Conservation (phyloP, 2,329 filamentous ascomycete species). For the Pseudogymnoascus sp. region DNA sequence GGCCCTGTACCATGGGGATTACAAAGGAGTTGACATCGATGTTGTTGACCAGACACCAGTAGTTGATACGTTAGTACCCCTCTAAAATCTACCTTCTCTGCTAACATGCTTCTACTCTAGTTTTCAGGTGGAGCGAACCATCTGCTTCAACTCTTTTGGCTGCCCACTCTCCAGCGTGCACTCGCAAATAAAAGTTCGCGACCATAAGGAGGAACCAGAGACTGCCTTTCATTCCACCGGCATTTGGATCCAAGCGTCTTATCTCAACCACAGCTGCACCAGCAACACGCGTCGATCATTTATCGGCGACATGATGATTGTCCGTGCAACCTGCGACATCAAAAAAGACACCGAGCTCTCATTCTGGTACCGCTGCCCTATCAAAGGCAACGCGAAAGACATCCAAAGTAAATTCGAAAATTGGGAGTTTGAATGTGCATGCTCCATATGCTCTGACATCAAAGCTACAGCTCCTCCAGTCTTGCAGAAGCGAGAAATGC, state of each 20-base stretch:
- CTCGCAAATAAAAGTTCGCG: conserved; percentile 15
- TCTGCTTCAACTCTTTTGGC: conserved; percentile 38
- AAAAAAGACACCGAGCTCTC: conserved; percentile 36
- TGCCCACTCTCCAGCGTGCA: conserved; percentile 21
- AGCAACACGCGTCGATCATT: conserved; percentile 43
- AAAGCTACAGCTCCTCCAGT: background rate
- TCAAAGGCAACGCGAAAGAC: conserved; percentile 18
- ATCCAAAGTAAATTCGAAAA: conserved; percentile 23
- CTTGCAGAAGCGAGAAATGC: background rate
- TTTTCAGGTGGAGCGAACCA: conserved; percentile 37
- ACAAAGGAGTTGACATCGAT: conserved; percentile 23
- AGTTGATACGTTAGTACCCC: conserved; percentile 33
- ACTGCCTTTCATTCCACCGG: conserved; percentile 24
- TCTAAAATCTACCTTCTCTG: background rate
- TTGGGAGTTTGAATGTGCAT: conserved; percentile 37
- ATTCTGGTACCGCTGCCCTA: conserved; percentile 31
- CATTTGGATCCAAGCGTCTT: conserved; percentile 40
- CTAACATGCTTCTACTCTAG: background rate
- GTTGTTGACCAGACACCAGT: conserved; percentile 32
- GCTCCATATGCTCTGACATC: conserved; percentile 17
- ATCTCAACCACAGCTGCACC: conserved; percentile 45
- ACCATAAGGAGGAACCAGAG: conserved; percentile 38
- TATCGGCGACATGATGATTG: conserved; percentile 45
- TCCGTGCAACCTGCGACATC: conserved; percentile 39
- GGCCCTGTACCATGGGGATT: conserved; percentile 33